Base-by-base conservation (phyloP, 2,329 filamentous ascomycete species). In the Claviceps capensis region DNA sequence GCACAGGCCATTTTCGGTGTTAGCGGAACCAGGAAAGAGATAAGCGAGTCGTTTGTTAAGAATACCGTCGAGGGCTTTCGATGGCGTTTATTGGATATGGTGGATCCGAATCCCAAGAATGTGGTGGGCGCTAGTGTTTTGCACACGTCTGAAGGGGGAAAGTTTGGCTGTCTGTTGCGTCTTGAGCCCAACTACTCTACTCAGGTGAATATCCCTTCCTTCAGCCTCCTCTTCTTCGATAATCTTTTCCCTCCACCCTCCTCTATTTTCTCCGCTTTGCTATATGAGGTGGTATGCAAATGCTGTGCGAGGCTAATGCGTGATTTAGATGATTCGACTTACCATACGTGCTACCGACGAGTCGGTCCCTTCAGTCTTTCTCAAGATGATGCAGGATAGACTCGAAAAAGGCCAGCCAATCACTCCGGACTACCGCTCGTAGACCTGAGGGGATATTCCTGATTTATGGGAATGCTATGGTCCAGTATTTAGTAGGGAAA, bases 301-400 rank as follows among this genome's bases (percentile, higher is more conserved):
- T 48, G 47, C 22, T 34, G 14, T 41, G 37, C 4, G 5, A 26
- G 23, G 46, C 48, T 14, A 17, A 53, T 36, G 19, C 19, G 30
- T 43, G 36, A 41, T 8, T 34, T 9, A 96, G 93, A 96, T 96
- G 88, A 86, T 94, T 62, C 90, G 93, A 50, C 75, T 97, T 55
- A 98, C 93, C 0, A 85, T 98, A 60, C 81, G 93, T 56, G 93
- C 91, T 5, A 98, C 93, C 1, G 91, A 97, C 62, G 93, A 97
- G 63, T 79, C 76, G 36, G 88, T 98, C 0, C 89, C 93, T 7
- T 77, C 80, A 1, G 76, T 91, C 19, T 66, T 98, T 52, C 72
- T 93, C 62, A 90, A 88, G 67, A 72, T 86, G 53, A 95, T 98
- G 88, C 86, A 94, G 63, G 86, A 91, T 57, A 79, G 85, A 55